Evolutionary conservation across 2,329 filamentous ascomycete species (phyloP).

Genomic region (Balansia obtecta): DNA sequence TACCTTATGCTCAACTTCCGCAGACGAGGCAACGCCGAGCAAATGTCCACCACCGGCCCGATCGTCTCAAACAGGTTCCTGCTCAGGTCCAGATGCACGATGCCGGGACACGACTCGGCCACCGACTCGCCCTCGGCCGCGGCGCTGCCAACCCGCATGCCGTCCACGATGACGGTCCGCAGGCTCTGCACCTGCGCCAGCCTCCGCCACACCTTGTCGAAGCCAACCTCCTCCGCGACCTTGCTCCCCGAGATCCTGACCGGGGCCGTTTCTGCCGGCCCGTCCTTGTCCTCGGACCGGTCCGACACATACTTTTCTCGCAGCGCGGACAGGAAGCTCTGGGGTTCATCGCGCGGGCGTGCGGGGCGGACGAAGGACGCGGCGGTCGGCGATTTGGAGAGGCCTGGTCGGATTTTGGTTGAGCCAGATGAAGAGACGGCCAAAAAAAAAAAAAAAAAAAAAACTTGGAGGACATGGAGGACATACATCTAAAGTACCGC

Average conservation of each 20-base stretch:
- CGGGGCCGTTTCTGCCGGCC: constrained; percentile 25
- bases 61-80: constrained; percentile 67
- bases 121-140: constrained; percentile 26
- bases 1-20: constrained; percentile 53
- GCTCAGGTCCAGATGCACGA: constrained; percentile 73
- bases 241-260: constrained; percentile 62
- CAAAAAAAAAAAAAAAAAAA: neutral
- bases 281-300: constrained; percentile 20
- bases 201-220: constrained; percentile 78
- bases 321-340: constrained; percentile 68
- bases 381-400: constrained; percentile 52
- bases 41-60: constrained; percentile 57
- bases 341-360: constrained; percentile 52
- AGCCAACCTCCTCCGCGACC: constrained; percentile 84
- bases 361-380: constrained; percentile 81
- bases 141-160: constrained; percentile 44
- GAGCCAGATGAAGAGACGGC: neutral
- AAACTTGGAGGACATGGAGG: neutral
- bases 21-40: constrained; percentile 53
- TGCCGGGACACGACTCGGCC: constrained; percentile 44
- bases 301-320: constrained; percentile 72
- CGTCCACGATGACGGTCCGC: constrained; percentile 71
- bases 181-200: constrained; percentile 69
- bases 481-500: constrained; percentile 71
- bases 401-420: constrained; percentile 26